These are phyloP conservation scores for Alectoria sarmentosa DNA, from an alignment of 495 filamentous ascomycete genomes.

Conservation along the genomic window DNA sequence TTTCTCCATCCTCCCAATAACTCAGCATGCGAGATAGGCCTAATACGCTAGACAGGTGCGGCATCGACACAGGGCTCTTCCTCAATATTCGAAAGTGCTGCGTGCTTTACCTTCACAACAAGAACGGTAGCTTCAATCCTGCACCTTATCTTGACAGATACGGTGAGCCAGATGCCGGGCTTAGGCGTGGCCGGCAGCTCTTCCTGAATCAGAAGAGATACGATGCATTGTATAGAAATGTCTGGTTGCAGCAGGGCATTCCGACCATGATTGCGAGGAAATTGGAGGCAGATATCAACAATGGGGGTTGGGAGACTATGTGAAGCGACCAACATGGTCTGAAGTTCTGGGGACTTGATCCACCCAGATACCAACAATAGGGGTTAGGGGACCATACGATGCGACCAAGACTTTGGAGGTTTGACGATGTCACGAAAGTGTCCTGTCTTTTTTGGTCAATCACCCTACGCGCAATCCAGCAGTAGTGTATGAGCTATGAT, in stretches of 20 bases:
- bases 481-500: neutral
- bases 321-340: constrained; percentile 10
- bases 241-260: constrained; percentile 82
- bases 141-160: constrained; percentile 94
- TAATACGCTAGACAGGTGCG: constrained; percentile 53
- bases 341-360: neutral
- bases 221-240: constrained; percentile 73
- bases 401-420: neutral
- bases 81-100: constrained; percentile 95
- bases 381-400: constrained; percentile 79
- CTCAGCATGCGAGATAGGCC: neutral
- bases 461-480: neutral
- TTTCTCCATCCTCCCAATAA: constrained; percentile 17
- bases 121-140: constrained; percentile 73
- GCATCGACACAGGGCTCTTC: constrained; percentile 80
- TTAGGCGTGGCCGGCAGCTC: constrained; percentile 75
- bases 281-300: constrained; percentile 91
- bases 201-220: constrained; percentile 92
- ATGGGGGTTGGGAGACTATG: constrained; percentile 93
- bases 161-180: constrained; percentile 82
- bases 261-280: constrained; percentile 85
- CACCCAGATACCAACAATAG: constrained; percentile 71
- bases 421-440: neutral
- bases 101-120: constrained; percentile 74
- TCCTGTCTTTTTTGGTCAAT: neutral